A percentile compares a stretch with the other conserved stretches of the same genome.
These are phyloP conservation scores for Penicillium fimorum DNA, from an alignment of 495 filamentous ascomycete genomes.

Conservation along the genomic window DNA sequence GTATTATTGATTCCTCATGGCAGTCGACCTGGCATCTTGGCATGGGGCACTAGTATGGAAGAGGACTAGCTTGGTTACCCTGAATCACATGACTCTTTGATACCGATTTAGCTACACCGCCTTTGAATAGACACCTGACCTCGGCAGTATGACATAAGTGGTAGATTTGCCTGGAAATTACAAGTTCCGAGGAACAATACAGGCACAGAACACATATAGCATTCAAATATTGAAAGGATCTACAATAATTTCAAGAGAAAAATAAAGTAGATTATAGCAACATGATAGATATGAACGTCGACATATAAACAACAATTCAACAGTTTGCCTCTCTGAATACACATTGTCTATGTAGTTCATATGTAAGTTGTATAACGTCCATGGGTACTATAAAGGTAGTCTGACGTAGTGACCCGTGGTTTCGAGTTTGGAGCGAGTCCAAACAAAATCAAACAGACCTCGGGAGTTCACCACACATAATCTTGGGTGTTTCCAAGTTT, in stretches of 20 bases:
- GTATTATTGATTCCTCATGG: slow-evolving; percentile 31
- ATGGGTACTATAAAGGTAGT: neutral
- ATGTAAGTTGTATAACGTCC: neutral
- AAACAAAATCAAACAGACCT: slow-evolving; percentile 10
- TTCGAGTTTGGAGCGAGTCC: neutral
- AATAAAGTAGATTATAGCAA: neutral
- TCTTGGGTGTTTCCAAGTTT: neutral
- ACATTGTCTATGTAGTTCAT: neutral
- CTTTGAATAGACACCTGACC: neutral
- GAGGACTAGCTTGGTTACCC: slow-evolving; percentile 5
- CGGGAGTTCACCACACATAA: neutral
- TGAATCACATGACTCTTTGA: slow-evolving; percentile 4
- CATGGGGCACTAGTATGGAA: slow-evolving; percentile 20
- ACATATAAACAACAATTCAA: neutral
- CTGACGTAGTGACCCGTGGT: slow-evolving; percentile 9
- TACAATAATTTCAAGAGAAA: neutral
- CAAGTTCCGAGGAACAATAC: neutral
- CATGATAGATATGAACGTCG: neutral
- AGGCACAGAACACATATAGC: neutral
- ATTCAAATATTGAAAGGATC: too few relatives aligned
- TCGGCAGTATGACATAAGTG: slow-evolving; percentile 2
- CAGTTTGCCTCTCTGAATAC: neutral
- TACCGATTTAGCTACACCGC: slow-evolving; percentile 1
- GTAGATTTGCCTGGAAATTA: neutral
- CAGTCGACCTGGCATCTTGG: slow-evolving; percentile 37